Evolutionary conservation across 306 rosid genomes (phyloP).

Genomic region (Rosa multiflora): DNA sequence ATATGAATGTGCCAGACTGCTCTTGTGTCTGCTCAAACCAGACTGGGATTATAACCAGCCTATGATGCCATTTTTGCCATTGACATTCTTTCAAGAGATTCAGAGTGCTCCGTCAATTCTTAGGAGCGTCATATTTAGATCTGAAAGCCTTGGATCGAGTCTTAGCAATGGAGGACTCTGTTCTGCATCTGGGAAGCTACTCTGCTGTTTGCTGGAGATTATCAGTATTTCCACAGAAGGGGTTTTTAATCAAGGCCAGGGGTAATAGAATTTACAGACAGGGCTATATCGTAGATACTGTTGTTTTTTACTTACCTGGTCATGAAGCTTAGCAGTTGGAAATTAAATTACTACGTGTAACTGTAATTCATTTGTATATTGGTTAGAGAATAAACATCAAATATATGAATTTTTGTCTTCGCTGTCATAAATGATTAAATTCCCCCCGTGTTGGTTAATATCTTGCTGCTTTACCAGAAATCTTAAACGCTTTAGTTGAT

Average conservation of each 20-base stretch:
- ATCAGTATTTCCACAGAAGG: conserved; percentile 5
- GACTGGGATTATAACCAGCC: conserved; percentile 30
- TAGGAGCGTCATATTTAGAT: background rate
- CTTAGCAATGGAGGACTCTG: background rate
- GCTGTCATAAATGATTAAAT: background rate
- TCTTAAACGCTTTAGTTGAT: background rate
- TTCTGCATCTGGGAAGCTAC: background rate
- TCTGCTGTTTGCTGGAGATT: background rate
- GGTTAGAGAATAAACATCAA: conserved; percentile 10
- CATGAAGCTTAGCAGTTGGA: conserved; percentile 1
- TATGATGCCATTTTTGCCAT: conserved; percentile 13
- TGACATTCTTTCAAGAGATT: background rate
- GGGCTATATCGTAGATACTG: conserved; percentile 9
- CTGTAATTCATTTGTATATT: conserved; percentile 13
- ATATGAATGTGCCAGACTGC: conserved; percentile 44
- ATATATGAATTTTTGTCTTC: background rate
- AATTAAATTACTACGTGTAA: conserved; percentile 11
- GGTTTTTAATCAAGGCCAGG: background rate
- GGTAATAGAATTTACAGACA: background rate
- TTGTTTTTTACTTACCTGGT: conserved; percentile 6
- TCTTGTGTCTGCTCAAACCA: conserved; percentile 77
- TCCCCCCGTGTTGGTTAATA: background rate
- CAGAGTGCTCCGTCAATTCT: background rate
- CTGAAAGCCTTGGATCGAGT: background rate
- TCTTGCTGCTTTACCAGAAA: background rate